Evolutionary conservation across 495 filamentous ascomycete genomes (phyloP).

Genomic region (Platismatia glauca): DNA sequence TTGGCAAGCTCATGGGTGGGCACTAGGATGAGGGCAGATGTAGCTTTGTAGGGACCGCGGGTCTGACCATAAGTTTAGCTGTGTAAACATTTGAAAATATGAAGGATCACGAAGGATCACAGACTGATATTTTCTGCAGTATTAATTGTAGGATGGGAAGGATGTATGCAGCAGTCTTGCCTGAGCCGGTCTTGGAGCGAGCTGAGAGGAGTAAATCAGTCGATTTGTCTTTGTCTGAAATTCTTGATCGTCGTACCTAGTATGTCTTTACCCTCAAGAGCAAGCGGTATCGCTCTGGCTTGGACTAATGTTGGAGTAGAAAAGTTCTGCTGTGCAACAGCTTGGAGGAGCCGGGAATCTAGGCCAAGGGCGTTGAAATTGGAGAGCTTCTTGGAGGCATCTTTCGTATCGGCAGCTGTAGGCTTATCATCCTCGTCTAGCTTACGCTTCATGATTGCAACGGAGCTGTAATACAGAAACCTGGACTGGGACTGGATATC

Average conservation of each 20-base stretch:
- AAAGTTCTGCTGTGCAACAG: constrained; percentile 74
- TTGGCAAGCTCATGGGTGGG: constrained; percentile 89
- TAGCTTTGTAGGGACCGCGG: constrained; percentile 38
- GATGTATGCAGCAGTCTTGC: constrained; percentile 97
- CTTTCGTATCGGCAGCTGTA: constrained; percentile 27
- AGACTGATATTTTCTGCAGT: constrained; percentile 63
- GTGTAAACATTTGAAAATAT: not conserved
- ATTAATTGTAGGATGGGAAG: constrained; percentile 77
- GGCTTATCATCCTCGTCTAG: constrained; percentile 52
- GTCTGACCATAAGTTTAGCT: constrained; percentile 25
- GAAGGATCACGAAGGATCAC: constrained; percentile 27
- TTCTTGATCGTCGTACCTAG: constrained; percentile 42
- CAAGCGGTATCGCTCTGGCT: constrained; percentile 76
- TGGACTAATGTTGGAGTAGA: constrained; percentile 79
- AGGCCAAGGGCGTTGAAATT: constrained; percentile 56
- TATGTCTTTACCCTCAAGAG: constrained; percentile 84
- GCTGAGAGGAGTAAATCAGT: constrained; percentile 36
- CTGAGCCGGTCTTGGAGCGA: constrained; percentile 84
- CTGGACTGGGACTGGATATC: not conserved
- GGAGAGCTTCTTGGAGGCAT: constrained; percentile 23
- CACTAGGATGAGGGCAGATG: constrained; percentile 74
- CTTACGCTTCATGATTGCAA: constrained; percentile 52
- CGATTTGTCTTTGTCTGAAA: not conserved
- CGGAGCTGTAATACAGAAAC: not conserved
- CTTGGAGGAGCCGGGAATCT: constrained; percentile 78